Base-by-base conservation (phyloP, 768 basidiomycete species). In the Tylopilus subfusipes region DNA sequence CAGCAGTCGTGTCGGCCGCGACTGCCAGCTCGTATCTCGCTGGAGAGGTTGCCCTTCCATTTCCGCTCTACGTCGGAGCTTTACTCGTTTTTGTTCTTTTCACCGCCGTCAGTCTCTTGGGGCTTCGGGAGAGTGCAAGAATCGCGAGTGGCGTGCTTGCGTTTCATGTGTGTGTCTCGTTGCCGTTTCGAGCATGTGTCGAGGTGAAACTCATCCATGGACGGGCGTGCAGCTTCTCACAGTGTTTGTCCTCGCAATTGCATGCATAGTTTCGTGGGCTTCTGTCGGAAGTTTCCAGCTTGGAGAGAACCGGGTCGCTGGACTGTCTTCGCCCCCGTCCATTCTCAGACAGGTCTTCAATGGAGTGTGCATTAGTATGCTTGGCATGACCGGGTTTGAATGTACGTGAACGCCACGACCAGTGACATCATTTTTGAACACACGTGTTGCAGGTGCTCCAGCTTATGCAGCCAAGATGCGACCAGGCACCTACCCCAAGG, bases 381-480 rank as follows among this genome's bases (percentile, higher is more conserved):
- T 91, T 2, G 86, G 86, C 0, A 73, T 88, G 33, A 88, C 88
- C 1, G 88, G 85, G 9, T 83, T 84, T 61, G 83, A 85, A 76
- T 85, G 85, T 85, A 21, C 16, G 59, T 33, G 38, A 4, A 24
- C 19, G 31, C 24, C 30, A 29, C 9, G 6, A 30, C 25, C 29
- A 19, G 13, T 8, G n/a, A 47, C 31, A 40, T 47, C 11, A 21
- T 27, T 52, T 22, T 19, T 57, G 18, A 57, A 49, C 18, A 2
- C 14, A 2, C 11, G 31, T 12, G 38, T 51, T 33, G 8, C 51
- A 77, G 85, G 85, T 52, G 77, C 80, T 0, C 86, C 87, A 4
- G 79, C 85, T 4, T 88, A 89, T 61, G 73, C 83, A 33, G 77
- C 85, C 21, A 77, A 78, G 50, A 83, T 88, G 59, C 80, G 79